Evolutionary conservation across 2,329 filamentous ascomycete genomes (phyloP), one percentile per base, ranked within the genome.

Genomic region (Claviceps spartinae): DNA sequence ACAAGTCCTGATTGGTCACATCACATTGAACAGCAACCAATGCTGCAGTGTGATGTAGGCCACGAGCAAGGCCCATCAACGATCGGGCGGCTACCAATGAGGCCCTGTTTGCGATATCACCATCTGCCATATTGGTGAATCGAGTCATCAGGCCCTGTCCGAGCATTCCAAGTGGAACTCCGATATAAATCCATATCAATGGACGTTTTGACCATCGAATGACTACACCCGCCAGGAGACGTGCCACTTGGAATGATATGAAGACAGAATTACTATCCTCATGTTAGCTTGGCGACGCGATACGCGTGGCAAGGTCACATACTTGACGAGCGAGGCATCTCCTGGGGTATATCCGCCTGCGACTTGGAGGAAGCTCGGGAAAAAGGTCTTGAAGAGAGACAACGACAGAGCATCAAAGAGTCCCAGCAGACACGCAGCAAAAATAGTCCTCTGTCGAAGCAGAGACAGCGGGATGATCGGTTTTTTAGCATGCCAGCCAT

Each of bases 341-440:
- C 64, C 68, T 0, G 68, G 60, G 2, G 59, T 61, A 20, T 66
- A 69, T 5, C 62, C 60, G 0, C 63, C 67, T 14, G 66, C 67
- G 2, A 70, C 67, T 48, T 69, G 67, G 0, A 70, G 62, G 43
- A 68, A 70, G 44, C 68, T 70, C 0, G 67, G 65, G 47, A 70
- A 69, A 55, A 71, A 70, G 1, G 68, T 59, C 0, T 65, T 44
- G 51, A 70, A 71, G 34, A 66, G 57, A 2, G 65, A 65, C 48
- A 71, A 68, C 13, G 68, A 60, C 34, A 67, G 64, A 20, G 65
- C 66, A 45, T 71, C 68, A 1, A 70, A 59, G 26, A 66, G 61
- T 5, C 61, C 65, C 2, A 69, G 52, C 1, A 65, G 37, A 38
- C 68, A 70, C 1, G 69, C 69, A 0, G 42, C 67, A 11, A 69